Evolutionary conservation across 139 green algal genomes (phyloP), one percentile per base, ranked within the genome.

Genomic region (Limnomonas spitsbergensis): DNA sequence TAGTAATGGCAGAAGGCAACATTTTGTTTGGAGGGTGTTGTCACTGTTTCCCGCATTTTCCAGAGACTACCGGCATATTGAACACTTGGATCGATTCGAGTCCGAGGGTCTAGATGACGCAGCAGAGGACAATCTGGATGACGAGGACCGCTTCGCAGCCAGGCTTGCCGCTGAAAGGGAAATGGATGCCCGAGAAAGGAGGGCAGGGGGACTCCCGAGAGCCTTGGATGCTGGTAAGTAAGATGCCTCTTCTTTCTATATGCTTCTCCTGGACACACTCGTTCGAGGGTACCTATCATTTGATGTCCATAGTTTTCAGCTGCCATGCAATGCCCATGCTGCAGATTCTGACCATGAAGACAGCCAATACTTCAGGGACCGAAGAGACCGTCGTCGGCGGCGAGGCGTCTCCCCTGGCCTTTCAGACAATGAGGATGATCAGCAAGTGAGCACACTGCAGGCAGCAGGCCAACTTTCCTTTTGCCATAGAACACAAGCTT

Each of bases 51-150:
- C 20, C 2, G 37, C 74, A 14, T 69, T 70, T 56, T 56, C 29
- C 90, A 97, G 94, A 39, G 95, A 99, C 83, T 99, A 99, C 81
- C 90, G 91, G n/a, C 77, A 86, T 3, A 96, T 94, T 76, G 79
- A 88, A 2, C 77, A 92, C 24, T 85, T 98, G 61, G 96, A 99
- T 81, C 53, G 79, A 31, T 98, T 98, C 78, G 95, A 98, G 61
- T 68, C 47, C 1, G 89, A 90, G n/a, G 95, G 90, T 14, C 69
- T 98, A 1, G 93, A 95, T 47, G 88, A 94, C 0, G 90, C 90
- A 6, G 80, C 86, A 6, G 87, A 91, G 14, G 87, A 92, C 31
- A 89, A 93, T 26, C 67, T 88, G 3, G 89, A 90, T 2, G 73
- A 85, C 20, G 92, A 92, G 73, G 80, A 89, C 53, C 69, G 76